phyloP scores from a whole-genome alignment of 2,329 filamentous ascomycete species.

The Pyrenophora seminiperda region DNA sequence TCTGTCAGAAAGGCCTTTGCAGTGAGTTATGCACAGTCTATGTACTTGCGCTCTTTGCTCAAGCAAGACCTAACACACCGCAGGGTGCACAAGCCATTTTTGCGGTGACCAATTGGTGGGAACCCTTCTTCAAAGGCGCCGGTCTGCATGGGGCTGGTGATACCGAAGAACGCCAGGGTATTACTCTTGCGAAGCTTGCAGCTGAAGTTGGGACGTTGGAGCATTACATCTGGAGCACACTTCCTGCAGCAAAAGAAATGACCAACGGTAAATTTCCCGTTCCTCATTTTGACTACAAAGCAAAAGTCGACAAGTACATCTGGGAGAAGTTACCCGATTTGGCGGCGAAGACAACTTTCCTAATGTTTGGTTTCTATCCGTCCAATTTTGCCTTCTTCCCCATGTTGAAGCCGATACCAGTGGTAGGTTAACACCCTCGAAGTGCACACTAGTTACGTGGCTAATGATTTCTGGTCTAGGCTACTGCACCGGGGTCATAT shows the following conservation, averaged over 20 bases:
- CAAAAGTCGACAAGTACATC: conserved; percentile 48
- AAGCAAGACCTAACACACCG: background rate
- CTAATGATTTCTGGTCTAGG: background rate
- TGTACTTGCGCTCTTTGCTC: background rate
- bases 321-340: conserved; percentile 32
- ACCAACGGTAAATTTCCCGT: conserved; percentile 40
- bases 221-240: conserved; percentile 53
- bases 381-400: conserved; percentile 19
- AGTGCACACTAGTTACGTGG: background rate
- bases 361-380: conserved; percentile 23
- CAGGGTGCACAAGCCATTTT: conserved; percentile 37
- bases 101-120: conserved; percentile 38
- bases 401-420: conserved; percentile 16
- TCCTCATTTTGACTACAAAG: conserved; percentile 51
- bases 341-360: conserved; percentile 24
- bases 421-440: background rate
- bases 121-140: conserved; percentile 23
- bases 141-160: conserved; percentile 29
- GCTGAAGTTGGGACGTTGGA: conserved; percentile 42
- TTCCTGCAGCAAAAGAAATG: conserved; percentile 42
- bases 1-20: conserved; percentile 14
- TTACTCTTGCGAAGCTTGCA: conserved; percentile 49
- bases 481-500: background rate
- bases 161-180: conserved; percentile 45
- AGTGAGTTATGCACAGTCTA: conserved; percentile 3